Evolutionary conservation across 148 eudicot genomes (phyloP).

Genomic region (Heliamphora exappendiculata): DNA sequence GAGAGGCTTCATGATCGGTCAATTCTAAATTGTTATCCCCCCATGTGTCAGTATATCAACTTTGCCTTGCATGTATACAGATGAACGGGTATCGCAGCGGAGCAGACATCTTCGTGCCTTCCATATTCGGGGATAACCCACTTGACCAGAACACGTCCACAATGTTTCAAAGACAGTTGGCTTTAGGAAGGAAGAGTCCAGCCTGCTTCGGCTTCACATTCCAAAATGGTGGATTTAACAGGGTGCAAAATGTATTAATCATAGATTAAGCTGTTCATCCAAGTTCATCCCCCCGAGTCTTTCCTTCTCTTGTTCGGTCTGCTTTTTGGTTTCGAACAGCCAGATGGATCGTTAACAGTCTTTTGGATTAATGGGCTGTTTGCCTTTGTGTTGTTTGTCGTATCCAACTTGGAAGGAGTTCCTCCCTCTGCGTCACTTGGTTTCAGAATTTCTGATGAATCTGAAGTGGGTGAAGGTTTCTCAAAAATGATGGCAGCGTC

Average conservation of each 20-base stretch:
- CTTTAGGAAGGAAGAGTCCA: conserved; percentile 6
- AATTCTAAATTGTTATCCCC: not conserved
- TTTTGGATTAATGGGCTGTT: conserved; percentile 17
- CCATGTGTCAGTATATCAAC: conserved; percentile 9
- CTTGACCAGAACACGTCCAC: not conserved
- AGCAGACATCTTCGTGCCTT: not conserved
- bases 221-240: not conserved
- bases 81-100: not conserved
- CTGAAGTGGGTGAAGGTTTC: conserved; percentile 16
- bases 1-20: conserved; percentile 8
- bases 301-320: conserved; percentile 30
- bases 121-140: not conserved
- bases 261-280: not conserved
- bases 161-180: not conserved
- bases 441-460: conserved; percentile 12
- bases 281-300: conserved; percentile 19
- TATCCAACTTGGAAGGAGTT: conserved; percentile 5
- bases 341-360: conserved; percentile 16
- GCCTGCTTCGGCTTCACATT: conserved; percentile 10
- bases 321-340: conserved; percentile 23
- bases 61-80: conserved; percentile 7
- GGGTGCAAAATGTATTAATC: not conserved
- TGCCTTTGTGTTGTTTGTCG: conserved; percentile 6
- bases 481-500: conserved; percentile 43
- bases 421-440: conserved; percentile 10